phyloP scores from a whole-genome alignment of 228 moss, liverwort and hornwort genomes.

The Sphagnum fallax region DNA sequence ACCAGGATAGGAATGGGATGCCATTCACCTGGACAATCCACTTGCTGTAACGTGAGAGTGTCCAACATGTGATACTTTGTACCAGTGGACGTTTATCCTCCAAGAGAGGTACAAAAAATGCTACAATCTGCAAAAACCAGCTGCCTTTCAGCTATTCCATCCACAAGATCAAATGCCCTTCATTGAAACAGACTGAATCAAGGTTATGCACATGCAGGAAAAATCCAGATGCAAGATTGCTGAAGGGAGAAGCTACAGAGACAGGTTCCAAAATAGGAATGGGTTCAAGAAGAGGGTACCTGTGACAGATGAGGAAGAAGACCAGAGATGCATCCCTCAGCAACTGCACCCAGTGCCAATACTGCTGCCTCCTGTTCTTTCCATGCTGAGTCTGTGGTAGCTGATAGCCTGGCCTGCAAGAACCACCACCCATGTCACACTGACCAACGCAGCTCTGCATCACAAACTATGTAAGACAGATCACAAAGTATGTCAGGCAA shows the following conservation, averaged over 20 bases:
- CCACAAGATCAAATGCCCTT: too few species aligned
- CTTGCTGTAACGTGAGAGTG: constrained; percentile 97
- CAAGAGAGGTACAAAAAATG: constrained; percentile 79
- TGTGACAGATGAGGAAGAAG: constrained; percentile 84
- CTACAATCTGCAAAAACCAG: constrained; percentile 58
- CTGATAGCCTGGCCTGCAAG: constrained; percentile 67
- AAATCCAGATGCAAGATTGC: too few species aligned
- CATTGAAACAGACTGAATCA: too few species aligned
- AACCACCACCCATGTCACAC: too few species aligned
- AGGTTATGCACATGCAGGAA: too few species aligned
- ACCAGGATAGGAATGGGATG: too few species aligned
- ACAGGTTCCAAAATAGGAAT: neutral
- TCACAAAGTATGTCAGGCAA: too few species aligned
- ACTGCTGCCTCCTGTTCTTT: constrained; percentile 91
- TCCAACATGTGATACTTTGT: constrained; percentile 96
- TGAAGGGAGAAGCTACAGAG: too few species aligned
- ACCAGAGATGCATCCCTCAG: constrained; percentile 94
- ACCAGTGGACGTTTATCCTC: constrained; percentile 85
- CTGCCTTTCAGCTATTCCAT: too few species aligned
- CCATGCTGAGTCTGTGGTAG: constrained; percentile 65
- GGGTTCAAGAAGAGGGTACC: constrained; percentile 18
- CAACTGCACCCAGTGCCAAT: constrained; percentile 88
- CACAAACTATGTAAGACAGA: too few species aligned
- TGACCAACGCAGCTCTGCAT: too few species aligned
- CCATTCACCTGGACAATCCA: constrained; percentile 82